Conservation (phyloP, 805 yeast species). For the Yamadazyma philogaea region DNA sequence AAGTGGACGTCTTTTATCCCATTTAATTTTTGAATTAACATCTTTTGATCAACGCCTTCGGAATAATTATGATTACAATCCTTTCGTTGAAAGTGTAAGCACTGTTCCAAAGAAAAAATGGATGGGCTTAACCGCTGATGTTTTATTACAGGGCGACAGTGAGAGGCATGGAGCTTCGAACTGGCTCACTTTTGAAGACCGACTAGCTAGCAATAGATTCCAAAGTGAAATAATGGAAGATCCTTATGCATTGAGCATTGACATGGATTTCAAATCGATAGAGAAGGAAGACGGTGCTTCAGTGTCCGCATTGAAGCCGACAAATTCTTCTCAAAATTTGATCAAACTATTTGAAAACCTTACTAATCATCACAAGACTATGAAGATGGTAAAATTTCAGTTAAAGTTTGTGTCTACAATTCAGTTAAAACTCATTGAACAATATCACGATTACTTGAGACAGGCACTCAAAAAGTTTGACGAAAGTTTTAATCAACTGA, state of each 20-base stretch:
- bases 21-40: constrained; percentile 55
- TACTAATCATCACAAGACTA: constrained; percentile 51
- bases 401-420: constrained; percentile 54
- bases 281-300: constrained; percentile 2
- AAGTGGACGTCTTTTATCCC: constrained; percentile 51
- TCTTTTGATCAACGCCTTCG: constrained; percentile 54
- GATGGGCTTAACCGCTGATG: constrained; percentile 47
- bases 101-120: constrained; percentile 33
- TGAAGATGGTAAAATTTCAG: constrained; percentile 50
- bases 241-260: constrained; percentile 53
- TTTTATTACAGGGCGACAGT: constrained; percentile 30
- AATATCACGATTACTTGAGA: constrained; percentile 44
- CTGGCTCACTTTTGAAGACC: constrained; percentile 55
- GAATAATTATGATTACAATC: constrained; percentile 45
- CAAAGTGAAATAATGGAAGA: constrained; percentile 46
- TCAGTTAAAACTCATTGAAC: constrained; percentile 55
- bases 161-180: constrained; percentile 31
- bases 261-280: constrained; percentile 44
- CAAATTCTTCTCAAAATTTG: constrained; percentile 58
- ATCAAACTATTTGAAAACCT: constrained; percentile 55
- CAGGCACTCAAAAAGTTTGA: constrained; percentile 43
- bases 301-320: constrained; percentile 39
- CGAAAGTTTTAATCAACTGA: constrained; percentile 31
- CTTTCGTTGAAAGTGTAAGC: constrained; percentile 24
- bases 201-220: constrained; percentile 50